Base-by-base conservation (phyloP, 768 basidiomycete species). In the Hypsizygus marmoreus region DNA sequence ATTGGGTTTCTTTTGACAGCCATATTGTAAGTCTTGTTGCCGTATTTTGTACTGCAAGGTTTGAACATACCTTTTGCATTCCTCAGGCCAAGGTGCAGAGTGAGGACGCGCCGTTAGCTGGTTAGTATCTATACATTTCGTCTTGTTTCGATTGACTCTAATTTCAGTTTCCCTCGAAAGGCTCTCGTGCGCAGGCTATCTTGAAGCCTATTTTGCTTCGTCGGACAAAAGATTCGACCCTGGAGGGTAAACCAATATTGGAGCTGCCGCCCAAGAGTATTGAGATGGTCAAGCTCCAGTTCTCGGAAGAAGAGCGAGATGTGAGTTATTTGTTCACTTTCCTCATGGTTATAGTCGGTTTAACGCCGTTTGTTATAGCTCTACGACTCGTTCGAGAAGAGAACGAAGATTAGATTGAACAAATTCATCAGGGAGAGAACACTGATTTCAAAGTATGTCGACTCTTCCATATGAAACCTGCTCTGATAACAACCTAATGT, bases 231-330 rank as follows among this genome's bases (percentile, higher is more conserved):
- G 70, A 84, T 47, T 77, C 84, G 0, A 68, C 54, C 17, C 55
- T 79, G 50, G 87, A 91, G 54, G 88, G 88, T 1, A 69, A 82
- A 49, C 84, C 83, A 2, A 74, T 91, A 28, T 67, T 92, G 11
- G 56, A 82, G 38, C 76, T 92, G 1, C 84, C 79, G 1, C 65
- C 70, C 2, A 84, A 84, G 59, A 66, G 77, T 8, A 75, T 87
- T 25, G 76, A 84, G 13, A 65, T 88, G 0, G 74, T 80, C 12
- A 74, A 67, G 40, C 66, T 88, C 6, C 65, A 82, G 33, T 90
- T 92, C 56, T 77, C 82, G 0, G 49, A 59, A 0, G 86, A 88
- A 14, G 88, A 91, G 59, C 75, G 81, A 17, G 69, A 81, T 49
- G 84, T 84, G 51, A 54, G 72, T 55, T 24, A 19, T 11, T 28